A percentile compares a stretch with the other conserved stretches of the same genome.
These are phyloP conservation scores for Komagataella ulmi DNA, from an alignment of 805 yeast species.

Conservation along the genomic window DNA sequence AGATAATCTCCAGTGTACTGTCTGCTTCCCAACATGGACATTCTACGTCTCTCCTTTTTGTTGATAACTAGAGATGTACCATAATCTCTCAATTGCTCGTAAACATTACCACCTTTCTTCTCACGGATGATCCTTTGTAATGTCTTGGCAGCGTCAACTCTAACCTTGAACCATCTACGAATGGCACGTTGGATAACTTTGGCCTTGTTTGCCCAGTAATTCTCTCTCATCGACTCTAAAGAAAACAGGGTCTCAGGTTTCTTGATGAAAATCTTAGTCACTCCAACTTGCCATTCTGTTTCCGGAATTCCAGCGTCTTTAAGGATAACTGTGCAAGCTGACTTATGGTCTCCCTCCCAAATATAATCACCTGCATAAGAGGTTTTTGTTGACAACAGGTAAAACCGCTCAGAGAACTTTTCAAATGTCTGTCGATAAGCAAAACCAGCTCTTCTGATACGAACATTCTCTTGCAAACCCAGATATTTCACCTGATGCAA, in stretches of 20 bases:
- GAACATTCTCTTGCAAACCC: constrained; percentile 92
- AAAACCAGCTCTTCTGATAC: constrained; percentile 97
- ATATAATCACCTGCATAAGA: constrained; percentile 79
- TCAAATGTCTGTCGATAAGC: constrained; percentile 96
- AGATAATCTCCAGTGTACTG: constrained; percentile 92
- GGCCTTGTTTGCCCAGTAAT: constrained; percentile 97
- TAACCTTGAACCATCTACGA: constrained; percentile 68
- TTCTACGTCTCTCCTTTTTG: constrained; percentile 79
- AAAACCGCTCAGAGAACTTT: constrained; percentile 90
- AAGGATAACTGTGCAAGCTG: constrained; percentile 38
- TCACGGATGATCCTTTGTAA: constrained; percentile 79
- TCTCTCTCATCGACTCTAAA: constrained; percentile 89
- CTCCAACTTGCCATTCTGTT: constrained; percentile 83
- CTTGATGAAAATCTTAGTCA: constrained; percentile 84
- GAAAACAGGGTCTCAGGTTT: constrained; percentile 96
- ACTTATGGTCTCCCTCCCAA: constrained; percentile 40
- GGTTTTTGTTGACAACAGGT: constrained; percentile 72
- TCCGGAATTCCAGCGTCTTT: constrained; percentile 53
- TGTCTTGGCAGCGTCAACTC: constrained; percentile 74
- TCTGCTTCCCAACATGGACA: constrained; percentile 79
- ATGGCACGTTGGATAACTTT: constrained; percentile 95
- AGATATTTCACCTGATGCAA: constrained; percentile 91
- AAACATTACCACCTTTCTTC: constrained; percentile 68
- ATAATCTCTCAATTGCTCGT: constrained; percentile 72
- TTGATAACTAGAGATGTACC: constrained; percentile 62